Evolutionary conservation across 257 asterid genomes (phyloP).

Genomic region (Verbena officinalis): DNA sequence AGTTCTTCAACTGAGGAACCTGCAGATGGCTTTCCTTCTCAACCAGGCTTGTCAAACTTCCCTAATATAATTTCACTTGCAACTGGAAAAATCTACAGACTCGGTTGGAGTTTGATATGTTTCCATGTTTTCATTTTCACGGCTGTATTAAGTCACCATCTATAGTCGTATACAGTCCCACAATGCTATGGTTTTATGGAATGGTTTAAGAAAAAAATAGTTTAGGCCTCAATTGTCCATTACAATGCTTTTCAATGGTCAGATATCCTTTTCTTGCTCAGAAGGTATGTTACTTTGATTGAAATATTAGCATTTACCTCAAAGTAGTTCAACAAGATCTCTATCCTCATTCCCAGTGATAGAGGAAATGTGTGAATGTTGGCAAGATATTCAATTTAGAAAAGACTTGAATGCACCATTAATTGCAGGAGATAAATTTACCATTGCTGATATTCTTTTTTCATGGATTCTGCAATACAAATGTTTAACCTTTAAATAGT

Average conservation of each 20-base stretch:
- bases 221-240: background rate
- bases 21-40: constrained; percentile 25
- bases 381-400: constrained; percentile 9
- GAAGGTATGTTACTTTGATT: background rate
- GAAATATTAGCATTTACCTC: constrained; percentile 8
- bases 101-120: constrained; percentile 15
- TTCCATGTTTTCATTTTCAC: constrained; percentile 21
- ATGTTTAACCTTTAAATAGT: background rate
- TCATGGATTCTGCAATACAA: background rate
- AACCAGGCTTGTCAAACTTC: constrained; percentile 23
- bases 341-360: background rate
- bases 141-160: background rate
- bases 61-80: constrained; percentile 25
- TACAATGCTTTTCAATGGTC: background rate
- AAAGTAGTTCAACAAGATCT: background rate
- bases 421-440: background rate
- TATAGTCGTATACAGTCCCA: background rate
- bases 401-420: background rate
- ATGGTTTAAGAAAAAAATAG: background rate
- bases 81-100: constrained; percentile 1
- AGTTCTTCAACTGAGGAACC: constrained; percentile 33
- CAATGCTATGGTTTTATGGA: no score
- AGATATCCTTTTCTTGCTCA: constrained; percentile 3
- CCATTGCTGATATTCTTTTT: background rate
- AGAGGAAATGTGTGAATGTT: background rate